Evolutionary conservation across 768 basidiomycete genomes (phyloP).

Genomic region (Psilocybe cyanescens): DNA sequence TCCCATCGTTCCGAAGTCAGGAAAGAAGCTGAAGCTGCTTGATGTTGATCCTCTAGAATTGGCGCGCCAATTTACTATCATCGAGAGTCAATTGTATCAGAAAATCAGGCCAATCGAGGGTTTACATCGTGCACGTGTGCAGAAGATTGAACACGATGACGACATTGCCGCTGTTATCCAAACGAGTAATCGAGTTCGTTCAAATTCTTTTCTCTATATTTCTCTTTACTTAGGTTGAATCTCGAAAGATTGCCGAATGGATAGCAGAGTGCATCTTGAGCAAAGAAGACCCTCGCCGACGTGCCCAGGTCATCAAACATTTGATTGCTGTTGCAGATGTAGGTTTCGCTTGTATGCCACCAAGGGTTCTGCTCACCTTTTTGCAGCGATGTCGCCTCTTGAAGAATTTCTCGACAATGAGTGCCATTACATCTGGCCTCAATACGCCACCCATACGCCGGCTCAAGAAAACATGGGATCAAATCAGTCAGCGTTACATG

Average conservation of each 20-base stretch:
- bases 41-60: slow-evolving; percentile 91
- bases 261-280: slow-evolving; percentile 81
- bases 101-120: slow-evolving; percentile 91
- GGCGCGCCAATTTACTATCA: slow-evolving; percentile 89
- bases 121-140: slow-evolving; percentile 80
- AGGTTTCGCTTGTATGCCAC: slow-evolving; percentile 31
- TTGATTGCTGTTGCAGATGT: slow-evolving; percentile 93
- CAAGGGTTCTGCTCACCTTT: slow-evolving; percentile 2
- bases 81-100: slow-evolving; percentile 87
- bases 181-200: slow-evolving; percentile 79
- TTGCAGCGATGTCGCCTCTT: slow-evolving; percentile 81
- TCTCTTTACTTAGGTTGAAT: not conserved
- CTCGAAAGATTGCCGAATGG: slow-evolving; percentile 87
- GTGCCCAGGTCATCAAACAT: slow-evolving; percentile 84
- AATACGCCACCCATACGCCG: slow-evolving; percentile 93
- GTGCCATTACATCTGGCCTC: slow-evolving; percentile 91
- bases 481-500: slow-evolving; percentile 76
- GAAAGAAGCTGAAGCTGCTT: slow-evolving; percentile 74
- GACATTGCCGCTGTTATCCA: slow-evolving; percentile 89
- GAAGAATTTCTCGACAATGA: slow-evolving; percentile 98
- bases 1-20: slow-evolving; percentile 72
- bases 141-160: slow-evolving; percentile 71
- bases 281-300: slow-evolving; percentile 81
- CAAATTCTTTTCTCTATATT: not conserved
- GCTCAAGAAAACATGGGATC: slow-evolving; percentile 92